Conservation (phyloP, 768 basidiomycete species). For the Dendrothele bispora region DNA sequence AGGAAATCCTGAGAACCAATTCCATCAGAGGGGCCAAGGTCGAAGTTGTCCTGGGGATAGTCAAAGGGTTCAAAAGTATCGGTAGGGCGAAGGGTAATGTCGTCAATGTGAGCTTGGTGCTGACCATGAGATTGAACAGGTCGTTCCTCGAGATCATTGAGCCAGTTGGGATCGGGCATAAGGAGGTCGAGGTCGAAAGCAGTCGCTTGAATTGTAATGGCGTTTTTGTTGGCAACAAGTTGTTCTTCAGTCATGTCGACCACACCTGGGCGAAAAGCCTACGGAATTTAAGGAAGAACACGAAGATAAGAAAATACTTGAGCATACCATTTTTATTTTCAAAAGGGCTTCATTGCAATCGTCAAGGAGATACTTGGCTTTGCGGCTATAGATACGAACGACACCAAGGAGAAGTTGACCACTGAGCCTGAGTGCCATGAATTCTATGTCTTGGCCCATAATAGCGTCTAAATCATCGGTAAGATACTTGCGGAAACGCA, state of each 20-base stretch:
- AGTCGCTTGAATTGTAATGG: constrained; percentile 82
- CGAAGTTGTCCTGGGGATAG: constrained; percentile 68
- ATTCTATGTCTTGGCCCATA: constrained; percentile 87
- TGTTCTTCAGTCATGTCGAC: constrained; percentile 98
- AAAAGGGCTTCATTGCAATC: constrained; percentile 96
- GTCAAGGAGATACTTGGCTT: constrained; percentile 96
- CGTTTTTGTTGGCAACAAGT: constrained; percentile 79
- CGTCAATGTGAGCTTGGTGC: constrained; percentile 81
- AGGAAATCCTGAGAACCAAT: constrained; percentile 86
- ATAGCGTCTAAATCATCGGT: constrained; percentile 65
- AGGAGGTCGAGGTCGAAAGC: constrained; percentile 80
- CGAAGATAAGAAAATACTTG: background rate
- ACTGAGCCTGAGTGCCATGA: constrained; percentile 94
- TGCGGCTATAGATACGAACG: constrained; percentile 95
- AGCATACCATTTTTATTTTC: constrained; percentile 87
- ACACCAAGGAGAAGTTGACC: constrained; percentile 96
- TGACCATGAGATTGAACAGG: constrained; percentile 67
- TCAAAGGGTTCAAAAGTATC: constrained; percentile 72
- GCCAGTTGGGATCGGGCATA: constrained; percentile 80
- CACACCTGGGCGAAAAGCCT: constrained; percentile 93
- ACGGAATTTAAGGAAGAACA: constrained; percentile 1
- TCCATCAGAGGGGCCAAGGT: constrained; percentile 75
- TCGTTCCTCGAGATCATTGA: constrained; percentile 69
- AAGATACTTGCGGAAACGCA: background rate
- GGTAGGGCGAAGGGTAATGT: constrained; percentile 82